Conservation (phyloP, 2,329 filamentous ascomycete genomes). For the Colletotrichum liaoningense region DNA sequence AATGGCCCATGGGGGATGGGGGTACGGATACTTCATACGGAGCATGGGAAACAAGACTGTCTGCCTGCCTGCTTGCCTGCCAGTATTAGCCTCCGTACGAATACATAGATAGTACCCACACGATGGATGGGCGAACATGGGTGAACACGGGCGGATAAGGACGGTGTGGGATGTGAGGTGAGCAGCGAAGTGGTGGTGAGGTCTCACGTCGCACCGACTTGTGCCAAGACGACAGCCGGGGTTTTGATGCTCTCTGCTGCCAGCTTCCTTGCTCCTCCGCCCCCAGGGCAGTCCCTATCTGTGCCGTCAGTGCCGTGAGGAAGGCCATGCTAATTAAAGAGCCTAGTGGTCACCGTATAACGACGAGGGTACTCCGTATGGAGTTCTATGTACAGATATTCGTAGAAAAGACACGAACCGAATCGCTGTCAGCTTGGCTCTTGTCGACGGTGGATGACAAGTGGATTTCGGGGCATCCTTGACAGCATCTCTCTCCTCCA, state of each 20-base stretch:
- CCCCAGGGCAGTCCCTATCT: neutral
- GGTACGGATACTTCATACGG: neutral
- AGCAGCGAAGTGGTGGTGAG: neutral
- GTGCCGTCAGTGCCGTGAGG: slow-evolving; percentile 18
- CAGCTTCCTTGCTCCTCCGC: neutral
- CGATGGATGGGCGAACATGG: slow-evolving; percentile 2
- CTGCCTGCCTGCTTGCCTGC: no score
- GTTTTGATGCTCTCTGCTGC: neutral
- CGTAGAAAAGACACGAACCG: neutral
- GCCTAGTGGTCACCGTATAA: slow-evolving; percentile 7
- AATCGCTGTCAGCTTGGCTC: slow-evolving; percentile 18
- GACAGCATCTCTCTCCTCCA: slow-evolving; percentile 12
- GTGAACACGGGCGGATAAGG: slow-evolving; percentile 28
- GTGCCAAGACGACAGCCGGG: slow-evolving; percentile 14
- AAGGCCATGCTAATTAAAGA: slow-evolving; percentile 19
- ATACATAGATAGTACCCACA: slow-evolving; percentile 18
- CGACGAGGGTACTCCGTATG: neutral
- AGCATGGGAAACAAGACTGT: neutral
- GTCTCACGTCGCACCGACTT: slow-evolving; percentile 31
- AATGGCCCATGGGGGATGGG: slow-evolving; percentile 1
- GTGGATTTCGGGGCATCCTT: slow-evolving; percentile 19
- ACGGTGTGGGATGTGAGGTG: slow-evolving; percentile 31
- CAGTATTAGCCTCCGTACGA: no score
- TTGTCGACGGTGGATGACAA: slow-evolving; percentile 25
- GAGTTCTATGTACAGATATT: no score